These are phyloP conservation scores for Exophiala spinifera DNA, from an alignment of 2,329 filamentous ascomycete genomes.

Conservation along the genomic window DNA sequence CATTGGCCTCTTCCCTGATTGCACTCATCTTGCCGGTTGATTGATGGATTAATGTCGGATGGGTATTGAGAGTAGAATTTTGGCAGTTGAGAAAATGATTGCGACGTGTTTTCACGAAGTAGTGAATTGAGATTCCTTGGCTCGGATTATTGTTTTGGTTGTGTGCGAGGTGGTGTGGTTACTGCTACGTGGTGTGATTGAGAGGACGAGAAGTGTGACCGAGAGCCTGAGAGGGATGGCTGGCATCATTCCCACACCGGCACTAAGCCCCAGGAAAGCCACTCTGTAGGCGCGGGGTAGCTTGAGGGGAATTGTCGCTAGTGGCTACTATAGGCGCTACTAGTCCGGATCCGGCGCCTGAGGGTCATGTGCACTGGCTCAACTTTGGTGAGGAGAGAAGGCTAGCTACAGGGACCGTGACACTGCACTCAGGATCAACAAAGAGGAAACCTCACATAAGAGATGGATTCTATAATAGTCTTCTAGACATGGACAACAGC, in stretches of 20 bases:
- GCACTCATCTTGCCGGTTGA: conserved; percentile 46
- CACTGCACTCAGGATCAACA: too few species aligned
- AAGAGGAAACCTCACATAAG: too few species aligned
- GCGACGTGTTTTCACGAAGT: not conserved
- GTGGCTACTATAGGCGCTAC: not conserved
- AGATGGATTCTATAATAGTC: not conserved
- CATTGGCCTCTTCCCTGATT: conserved; percentile 40
- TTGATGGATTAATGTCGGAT: conserved; percentile 1
- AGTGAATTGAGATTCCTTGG: not conserved
- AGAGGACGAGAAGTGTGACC: not conserved
- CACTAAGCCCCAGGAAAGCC: not conserved
- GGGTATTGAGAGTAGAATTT: not conserved
- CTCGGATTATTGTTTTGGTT: not conserved
- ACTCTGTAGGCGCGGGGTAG: not conserved
- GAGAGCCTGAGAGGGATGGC: not conserved
- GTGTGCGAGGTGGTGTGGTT: not conserved
- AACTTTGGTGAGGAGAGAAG: not conserved
- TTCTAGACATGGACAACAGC: not conserved
- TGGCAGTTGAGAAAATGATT: not conserved
- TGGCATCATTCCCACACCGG: not conserved
- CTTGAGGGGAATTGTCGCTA: not conserved
- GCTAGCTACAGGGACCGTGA: too few species aligned
- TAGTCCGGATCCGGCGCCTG: not conserved
- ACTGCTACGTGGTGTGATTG: conserved; percentile 5
- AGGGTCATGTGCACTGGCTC: not conserved